These are phyloP conservation scores for Penicillium sp. DNA, from an alignment of 2,329 filamentous ascomycete genomes.

Conservation along the genomic window DNA sequence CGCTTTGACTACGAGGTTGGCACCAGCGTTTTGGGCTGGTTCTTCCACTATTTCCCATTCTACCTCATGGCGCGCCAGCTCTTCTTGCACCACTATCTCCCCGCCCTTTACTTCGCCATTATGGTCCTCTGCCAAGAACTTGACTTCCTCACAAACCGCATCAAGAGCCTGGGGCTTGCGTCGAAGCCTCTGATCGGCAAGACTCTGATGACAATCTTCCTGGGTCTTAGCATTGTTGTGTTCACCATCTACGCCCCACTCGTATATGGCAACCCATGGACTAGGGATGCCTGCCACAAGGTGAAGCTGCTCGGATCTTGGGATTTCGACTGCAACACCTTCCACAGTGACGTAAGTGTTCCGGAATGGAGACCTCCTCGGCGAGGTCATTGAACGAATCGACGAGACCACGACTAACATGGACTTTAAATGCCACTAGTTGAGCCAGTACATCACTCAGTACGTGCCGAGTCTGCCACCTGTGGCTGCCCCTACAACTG, in stretches of 20 bases:
- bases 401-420: conserved; percentile 27
- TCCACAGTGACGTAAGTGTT: conserved; percentile 76
- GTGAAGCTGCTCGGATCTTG: conserved; percentile 85
- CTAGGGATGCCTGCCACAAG: conserved; percentile 76
- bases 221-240: conserved; percentile 69
- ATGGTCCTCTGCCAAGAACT: conserved; percentile 84
- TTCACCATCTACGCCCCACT: conserved; percentile 87
- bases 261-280: conserved; percentile 93
- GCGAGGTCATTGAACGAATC: conserved; percentile 26
- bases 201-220: conserved; percentile 68
- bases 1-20: conserved; percentile 98
- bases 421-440: conserved; percentile 27
- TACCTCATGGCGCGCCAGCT: conserved; percentile 97
- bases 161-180: conserved; percentile 65
- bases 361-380: conserved; percentile 32
- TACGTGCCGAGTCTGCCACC: conserved; percentile 18
- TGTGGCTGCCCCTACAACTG: conserved; percentile 26
- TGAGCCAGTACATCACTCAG: conserved; percentile 40
- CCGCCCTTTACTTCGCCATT: conserved; percentile 91
- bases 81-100: conserved; percentile 98
- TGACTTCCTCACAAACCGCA: conserved; percentile 76
- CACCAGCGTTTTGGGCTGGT: conserved; percentile 86
- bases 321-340: conserved; percentile 98
- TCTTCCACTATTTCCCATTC: conserved; percentile 98
- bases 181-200: conserved; percentile 72